Conservation (phyloP, 2,329 filamentous ascomycete genomes). For the Parastagonospora nodorum region DNA sequence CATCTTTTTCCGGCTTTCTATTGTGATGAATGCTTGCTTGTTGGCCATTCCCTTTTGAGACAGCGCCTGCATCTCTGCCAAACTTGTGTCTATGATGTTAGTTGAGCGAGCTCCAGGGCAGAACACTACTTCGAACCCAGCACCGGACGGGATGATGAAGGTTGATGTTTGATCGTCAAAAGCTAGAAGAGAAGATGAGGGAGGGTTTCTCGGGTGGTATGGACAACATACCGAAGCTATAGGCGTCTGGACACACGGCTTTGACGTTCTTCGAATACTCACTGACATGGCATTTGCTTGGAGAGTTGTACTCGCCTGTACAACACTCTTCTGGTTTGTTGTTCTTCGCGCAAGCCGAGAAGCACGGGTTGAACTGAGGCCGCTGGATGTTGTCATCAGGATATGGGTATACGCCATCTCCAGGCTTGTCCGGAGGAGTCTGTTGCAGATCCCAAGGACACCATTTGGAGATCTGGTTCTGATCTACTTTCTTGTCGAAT, state of each 20-base stretch:
- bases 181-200: constrained; percentile 37
- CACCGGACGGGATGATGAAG: constrained; percentile 65
- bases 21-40: constrained; percentile 27
- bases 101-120: constrained; percentile 66
- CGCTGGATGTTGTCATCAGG: constrained; percentile 74
- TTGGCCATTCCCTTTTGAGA: constrained; percentile 38
- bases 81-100: constrained; percentile 51
- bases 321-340: constrained; percentile 74
- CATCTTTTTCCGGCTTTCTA: constrained; percentile 18
- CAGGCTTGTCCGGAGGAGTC: constrained; percentile 69
- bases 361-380: constrained; percentile 77
- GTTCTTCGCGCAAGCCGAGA: constrained; percentile 74
- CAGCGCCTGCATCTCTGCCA: constrained; percentile 40
- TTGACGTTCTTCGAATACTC: constrained; percentile 74
- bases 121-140: constrained; percentile 78
- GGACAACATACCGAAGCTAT: constrained; percentile 69
- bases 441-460: constrained; percentile 81
- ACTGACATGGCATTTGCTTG: constrained; percentile 68
- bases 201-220: no score
- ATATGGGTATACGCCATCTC: constrained; percentile 79
- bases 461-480: constrained; percentile 67
- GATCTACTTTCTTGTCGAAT: constrained; percentile 65
- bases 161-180: constrained; percentile 63
- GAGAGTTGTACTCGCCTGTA: constrained; percentile 68
- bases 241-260: constrained; percentile 79